These are phyloP conservation scores for Spongiforma sp. DNA, from an alignment of 1,284 basidiomycete genomes.

Conservation along the genomic window DNA sequence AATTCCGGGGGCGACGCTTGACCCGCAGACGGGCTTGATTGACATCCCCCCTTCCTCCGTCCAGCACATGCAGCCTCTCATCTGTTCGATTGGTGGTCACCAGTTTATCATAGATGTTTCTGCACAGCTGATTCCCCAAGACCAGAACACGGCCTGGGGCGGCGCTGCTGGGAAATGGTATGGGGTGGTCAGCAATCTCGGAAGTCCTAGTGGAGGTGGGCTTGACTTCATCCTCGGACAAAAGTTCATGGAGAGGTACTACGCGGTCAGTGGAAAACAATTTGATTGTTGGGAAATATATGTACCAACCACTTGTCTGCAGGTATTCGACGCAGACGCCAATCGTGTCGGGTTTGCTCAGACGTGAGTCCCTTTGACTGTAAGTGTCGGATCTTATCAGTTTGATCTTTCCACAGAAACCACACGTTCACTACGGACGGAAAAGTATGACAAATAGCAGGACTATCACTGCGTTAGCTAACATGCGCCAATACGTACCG, in stretches of 20 bases:
- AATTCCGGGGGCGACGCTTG: slow-evolving; percentile 24
- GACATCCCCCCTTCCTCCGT: slow-evolving; percentile 26
- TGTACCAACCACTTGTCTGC: background rate
- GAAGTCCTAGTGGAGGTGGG: slow-evolving; percentile 16
- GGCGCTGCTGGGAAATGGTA: slow-evolving; percentile 23
- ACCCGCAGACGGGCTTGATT: slow-evolving; percentile 21
- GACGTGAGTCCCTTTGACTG: background rate
- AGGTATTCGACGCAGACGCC: slow-evolving; percentile 1
- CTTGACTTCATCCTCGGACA: slow-evolving; percentile 33
- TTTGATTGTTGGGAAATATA: background rate
- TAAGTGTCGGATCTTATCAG: too few species aligned
- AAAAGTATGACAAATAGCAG: too few species aligned
- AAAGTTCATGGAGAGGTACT: slow-evolving; percentile 37
- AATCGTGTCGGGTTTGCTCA: background rate
- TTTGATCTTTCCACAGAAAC: too few species aligned
- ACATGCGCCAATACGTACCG: too few species aligned
- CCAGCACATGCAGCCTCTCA: slow-evolving; percentile 23
- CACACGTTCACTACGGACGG: too few species aligned
- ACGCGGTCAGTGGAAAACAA: slow-evolving; percentile 23
- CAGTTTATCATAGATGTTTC: slow-evolving; percentile 26
- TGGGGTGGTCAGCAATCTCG: slow-evolving; percentile 16
- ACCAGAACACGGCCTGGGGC: slow-evolving; percentile 24
- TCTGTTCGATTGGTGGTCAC: slow-evolving; percentile 23
- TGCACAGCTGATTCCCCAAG: slow-evolving; percentile 30
- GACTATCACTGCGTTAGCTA: too few species aligned